Evolutionary conservation across 139 green algal genomes (phyloP).

Genomic region (Chlorella vulgaris): DNA sequence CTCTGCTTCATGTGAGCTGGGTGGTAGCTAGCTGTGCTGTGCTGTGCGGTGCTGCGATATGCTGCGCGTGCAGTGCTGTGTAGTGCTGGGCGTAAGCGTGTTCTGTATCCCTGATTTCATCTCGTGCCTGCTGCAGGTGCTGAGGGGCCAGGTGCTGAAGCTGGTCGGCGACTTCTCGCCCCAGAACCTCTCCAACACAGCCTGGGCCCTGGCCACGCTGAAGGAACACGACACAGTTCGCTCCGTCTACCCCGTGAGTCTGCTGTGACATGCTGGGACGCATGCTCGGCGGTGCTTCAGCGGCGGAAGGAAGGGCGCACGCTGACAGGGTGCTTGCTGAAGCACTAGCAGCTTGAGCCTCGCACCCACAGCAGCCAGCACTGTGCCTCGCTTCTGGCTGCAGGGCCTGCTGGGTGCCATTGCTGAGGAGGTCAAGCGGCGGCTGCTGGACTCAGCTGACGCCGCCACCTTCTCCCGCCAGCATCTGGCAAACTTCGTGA

Average conservation of each 20-base stretch:
- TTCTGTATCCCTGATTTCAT: no score
- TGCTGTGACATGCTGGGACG: not conserved
- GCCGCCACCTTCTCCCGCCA: slow-evolving; percentile 48
- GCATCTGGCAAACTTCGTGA: slow-evolving; percentile 53
- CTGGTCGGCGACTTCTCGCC: slow-evolving; percentile 43
- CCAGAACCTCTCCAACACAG: slow-evolving; percentile 58
- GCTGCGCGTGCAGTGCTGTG: no score
- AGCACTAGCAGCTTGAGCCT: no score
- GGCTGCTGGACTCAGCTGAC: slow-evolving; percentile 27
- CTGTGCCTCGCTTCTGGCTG: no score
- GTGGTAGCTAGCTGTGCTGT: no score
- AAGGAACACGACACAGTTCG: slow-evolving; percentile 11
- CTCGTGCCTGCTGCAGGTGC: slow-evolving; percentile 5
- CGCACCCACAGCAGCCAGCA: no score
- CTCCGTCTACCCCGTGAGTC: slow-evolving; percentile 18
- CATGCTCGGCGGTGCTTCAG: no score
- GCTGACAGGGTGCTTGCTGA: no score
- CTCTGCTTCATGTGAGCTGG: slow-evolving; percentile 23
- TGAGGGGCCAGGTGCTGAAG: slow-evolving; percentile 1
- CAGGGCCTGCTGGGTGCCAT: slow-evolving; percentile 39
- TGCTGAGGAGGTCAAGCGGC: slow-evolving; percentile 27
- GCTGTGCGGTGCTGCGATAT: no score
- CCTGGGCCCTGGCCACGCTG: slow-evolving; percentile 56
- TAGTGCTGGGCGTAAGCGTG: no score
- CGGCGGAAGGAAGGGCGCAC: no score